Evolutionary conservation across 75 land plant species (phyloP), one percentile per base, ranked within the genome.

Genomic region (Isoetes taiwanensis): DNA sequence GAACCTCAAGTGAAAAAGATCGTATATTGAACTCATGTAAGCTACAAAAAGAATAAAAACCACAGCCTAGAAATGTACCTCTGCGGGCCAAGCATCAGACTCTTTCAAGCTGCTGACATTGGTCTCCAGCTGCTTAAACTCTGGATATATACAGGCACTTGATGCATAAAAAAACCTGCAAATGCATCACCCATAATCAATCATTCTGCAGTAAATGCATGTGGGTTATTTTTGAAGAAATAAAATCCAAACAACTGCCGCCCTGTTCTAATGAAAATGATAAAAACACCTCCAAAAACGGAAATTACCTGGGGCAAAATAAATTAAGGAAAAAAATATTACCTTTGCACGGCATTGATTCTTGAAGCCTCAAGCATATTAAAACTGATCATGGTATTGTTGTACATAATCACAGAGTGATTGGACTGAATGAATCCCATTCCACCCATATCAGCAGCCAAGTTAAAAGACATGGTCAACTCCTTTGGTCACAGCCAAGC

Each of bases 301-400:
- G 11, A 43, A 21, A 30, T 9, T 2, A 32, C 17, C 8, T 9
- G 21, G 2, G 2, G 9, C 3, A 10, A 32, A n/a, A n/a, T n/a
- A n/a, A 37, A 37, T 14, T 31, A 34, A 54, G 14, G 30, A n/a
- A 54, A 25, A n/a, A 54, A 16, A 31, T 24, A 56, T 27, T 8
- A 86, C 89, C 94, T 78, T 32, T 84, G 75, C 25, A 87, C 78
- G 30, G 82, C 85, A 60, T 84, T 87, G 59, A 87, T 84, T 43
- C 94, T 65, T 11, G 85, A 60, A 58, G 94, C 94, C 57, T 87
- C 94, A 37, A 87, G 72, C 94, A 87, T 78, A 70, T 87, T 87
- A 72, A 87, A 84, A 63, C 94, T 87, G 66, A 87, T 87, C 94
- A 87, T 87, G 5, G 94, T 87, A 69, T 87, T 87, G 74, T 87